Evolutionary conservation across 352 stramenopile genomes (phyloP), one percentile per base, ranked within the genome.

Genomic region (Pythium myriotylum): DNA sequence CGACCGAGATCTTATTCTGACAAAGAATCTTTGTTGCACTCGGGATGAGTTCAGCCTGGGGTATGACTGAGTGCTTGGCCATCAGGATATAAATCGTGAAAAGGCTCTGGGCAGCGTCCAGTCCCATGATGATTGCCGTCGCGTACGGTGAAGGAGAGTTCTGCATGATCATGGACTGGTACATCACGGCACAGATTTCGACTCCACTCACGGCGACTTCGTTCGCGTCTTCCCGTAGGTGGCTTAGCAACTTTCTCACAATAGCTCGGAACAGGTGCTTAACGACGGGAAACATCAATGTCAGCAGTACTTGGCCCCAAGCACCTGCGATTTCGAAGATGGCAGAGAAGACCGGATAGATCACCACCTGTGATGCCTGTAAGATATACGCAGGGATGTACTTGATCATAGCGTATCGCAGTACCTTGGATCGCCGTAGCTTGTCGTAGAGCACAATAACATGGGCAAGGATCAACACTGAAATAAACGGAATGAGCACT

Each of bases 91-190:
- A 35, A 35, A 35, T 35, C 5, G 29, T 35, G 29, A 35, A 35
- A 35, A 35, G 5, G 10, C 10, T 35, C 29, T 35, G 29, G 29
- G 10, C 5, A 35, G 29, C 32, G 49, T 70, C 63, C 0, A 70
- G 43, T 1, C 13, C 42, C 2, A 70, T 52, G 19, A 70, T 29
- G 2, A 62, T 12, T 1, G 13, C 50, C n/a, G 35, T 59, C 8
- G 63, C 41, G 29, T 45, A 10, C 16, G 8, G 4, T 2, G 63
- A 65, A 22, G 63, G 63, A 6, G 51, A 17, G 17, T 42, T 58
- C 43, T 70, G 63, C 55, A 70, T 65, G 50, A 70, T 62, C 40
- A 57, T 70, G 12, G 63, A 60, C 39, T 70, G 63, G 46, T 70
- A 70, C 41, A 65, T 46, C 2, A 40, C 27, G 0, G 50, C 63